Percentiles rank a stretch among this genome's conserved stretches.
phyloP scores from a whole-genome alignment of 306 rosid species.

The Fagus sylvatica region DNA sequence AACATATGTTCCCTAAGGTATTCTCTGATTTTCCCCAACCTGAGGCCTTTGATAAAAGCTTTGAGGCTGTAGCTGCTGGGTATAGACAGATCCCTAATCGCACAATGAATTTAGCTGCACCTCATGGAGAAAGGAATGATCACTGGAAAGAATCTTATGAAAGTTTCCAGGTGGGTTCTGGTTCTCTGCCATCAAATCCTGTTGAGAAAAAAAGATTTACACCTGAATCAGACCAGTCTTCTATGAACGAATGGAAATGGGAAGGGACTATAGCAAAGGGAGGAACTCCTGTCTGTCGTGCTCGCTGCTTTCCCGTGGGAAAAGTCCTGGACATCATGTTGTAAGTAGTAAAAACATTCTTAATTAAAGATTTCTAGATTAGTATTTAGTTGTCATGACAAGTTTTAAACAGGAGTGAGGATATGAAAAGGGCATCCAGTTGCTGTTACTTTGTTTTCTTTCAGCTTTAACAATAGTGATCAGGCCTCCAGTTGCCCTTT shows the following conservation, averaged over 20 bases:
- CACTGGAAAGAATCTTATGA: constrained; percentile 69
- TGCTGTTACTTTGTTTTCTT: neutral
- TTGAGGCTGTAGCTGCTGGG: constrained; percentile 50
- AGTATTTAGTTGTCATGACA: neutral
- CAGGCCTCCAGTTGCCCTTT: too few relatives aligned
- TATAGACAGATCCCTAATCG: constrained; percentile 58
- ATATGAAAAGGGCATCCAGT: neutral
- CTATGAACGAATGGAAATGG: constrained; percentile 91
- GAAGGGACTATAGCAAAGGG: constrained; percentile 99
- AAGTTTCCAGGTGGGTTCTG: constrained; percentile 45
- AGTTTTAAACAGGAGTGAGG: neutral
- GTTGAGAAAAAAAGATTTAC: constrained; percentile 60
- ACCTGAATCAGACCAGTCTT: constrained; percentile 63
- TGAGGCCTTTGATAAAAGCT: constrained; percentile 49
- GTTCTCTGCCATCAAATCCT: constrained; percentile 48
- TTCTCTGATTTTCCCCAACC: constrained; percentile 49
- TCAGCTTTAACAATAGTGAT: neutral
- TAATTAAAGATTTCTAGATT: neutral
- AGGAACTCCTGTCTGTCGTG: constrained; percentile 93
- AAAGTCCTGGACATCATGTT: constrained; percentile 70
- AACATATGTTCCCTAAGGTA: constrained; percentile 44
- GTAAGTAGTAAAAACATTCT: constrained; percentile 54
- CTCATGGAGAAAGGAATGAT: constrained; percentile 57
- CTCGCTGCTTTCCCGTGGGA: constrained; percentile 98
- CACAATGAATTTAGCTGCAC: constrained; percentile 39